Conservation (phyloP, 1,139 yeast species). For the Yamadazyma membranifaciens region DNA sequence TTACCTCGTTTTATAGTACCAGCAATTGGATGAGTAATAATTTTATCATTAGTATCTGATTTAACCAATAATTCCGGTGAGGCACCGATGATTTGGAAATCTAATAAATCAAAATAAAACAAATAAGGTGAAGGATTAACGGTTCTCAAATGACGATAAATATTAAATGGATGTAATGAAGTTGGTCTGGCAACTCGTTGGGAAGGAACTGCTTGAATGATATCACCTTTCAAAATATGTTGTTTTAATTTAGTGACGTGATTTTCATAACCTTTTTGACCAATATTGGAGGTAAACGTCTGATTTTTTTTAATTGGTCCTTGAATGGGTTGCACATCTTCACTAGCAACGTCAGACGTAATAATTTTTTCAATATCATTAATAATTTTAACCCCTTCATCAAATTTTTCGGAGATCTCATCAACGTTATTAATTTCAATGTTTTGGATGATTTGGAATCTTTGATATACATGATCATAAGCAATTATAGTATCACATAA, state of each 20-base stretch:
- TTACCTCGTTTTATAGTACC: slow-evolving; percentile 92
- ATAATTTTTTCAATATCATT: slow-evolving; percentile 54
- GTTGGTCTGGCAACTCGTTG: slow-evolving; percentile 96
- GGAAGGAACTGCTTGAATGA: slow-evolving; percentile 96
- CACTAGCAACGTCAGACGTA: slow-evolving; percentile 31
- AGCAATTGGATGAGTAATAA: slow-evolving; percentile 95
- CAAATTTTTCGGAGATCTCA: slow-evolving; percentile 49
- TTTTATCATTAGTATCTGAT: slow-evolving; percentile 66
- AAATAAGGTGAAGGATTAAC: slow-evolving; percentile 97
- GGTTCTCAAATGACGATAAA: slow-evolving; percentile 88
- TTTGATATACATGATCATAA: slow-evolving; percentile 89
- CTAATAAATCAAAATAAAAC: slow-evolving; percentile 87
- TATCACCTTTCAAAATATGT: slow-evolving; percentile 87
- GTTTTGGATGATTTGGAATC: slow-evolving; percentile 87
- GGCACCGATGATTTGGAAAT: slow-evolving; percentile 94
- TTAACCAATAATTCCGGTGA: slow-evolving; percentile 93
- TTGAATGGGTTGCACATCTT: slow-evolving; percentile 53
- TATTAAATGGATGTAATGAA: slow-evolving; percentile 91
- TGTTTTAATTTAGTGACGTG: slow-evolving; percentile 74
- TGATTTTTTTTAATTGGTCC: slow-evolving; percentile 65
- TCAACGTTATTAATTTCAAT: slow-evolving; percentile 47
- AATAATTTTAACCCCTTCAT: slow-evolving; percentile 56
- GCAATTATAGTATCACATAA: slow-evolving; percentile 86
- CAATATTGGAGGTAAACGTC: slow-evolving; percentile 80
- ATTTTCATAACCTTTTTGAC: slow-evolving; percentile 85